Percentiles rank a stretch among this genome's conserved stretches.
Evolutionary conservation across 805 yeast genomes (phyloP).

Genomic region (Wickerhamomyces canadensis): DNA sequence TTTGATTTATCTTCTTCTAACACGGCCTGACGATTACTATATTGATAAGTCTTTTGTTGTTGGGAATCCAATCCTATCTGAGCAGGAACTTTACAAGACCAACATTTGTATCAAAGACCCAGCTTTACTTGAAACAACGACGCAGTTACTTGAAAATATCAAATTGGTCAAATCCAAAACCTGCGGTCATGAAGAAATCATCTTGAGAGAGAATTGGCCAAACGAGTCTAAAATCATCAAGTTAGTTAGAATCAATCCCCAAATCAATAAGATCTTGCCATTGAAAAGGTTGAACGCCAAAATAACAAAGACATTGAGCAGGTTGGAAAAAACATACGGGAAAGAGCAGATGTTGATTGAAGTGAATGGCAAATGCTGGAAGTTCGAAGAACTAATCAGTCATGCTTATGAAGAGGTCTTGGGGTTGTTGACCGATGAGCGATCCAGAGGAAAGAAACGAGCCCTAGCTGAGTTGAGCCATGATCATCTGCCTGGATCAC

Average conservation of each 20-base stretch:
- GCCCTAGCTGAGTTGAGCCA: neutral
- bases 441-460: neutral
- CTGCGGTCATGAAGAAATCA: neutral
- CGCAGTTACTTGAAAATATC: neutral
- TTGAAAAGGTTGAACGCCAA: neutral
- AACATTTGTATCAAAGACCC: neutral
- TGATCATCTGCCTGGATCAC: too few relatives aligned
- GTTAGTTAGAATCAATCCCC: neutral
- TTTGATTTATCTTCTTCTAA: neutral
- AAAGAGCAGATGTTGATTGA: too few relatives aligned
- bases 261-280: slow-evolving; percentile 1
- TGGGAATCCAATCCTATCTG: neutral
- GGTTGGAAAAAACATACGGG: neutral
- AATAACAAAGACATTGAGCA: neutral
- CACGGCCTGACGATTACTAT: slow-evolving; percentile 2
- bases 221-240: slow-evolving; percentile 2
- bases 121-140: neutral
- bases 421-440: neutral
- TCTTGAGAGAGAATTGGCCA: slow-evolving; percentile 3
- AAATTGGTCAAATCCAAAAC: neutral
- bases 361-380: neutral
- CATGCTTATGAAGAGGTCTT: neutral
- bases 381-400: neutral
- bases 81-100: neutral
- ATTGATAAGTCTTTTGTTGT: slow-evolving; percentile 5